Evolutionary conservation across 192 early-diverging fungal species (phyloP).

Genomic region (Gryganskiella cystojenkinii): DNA sequence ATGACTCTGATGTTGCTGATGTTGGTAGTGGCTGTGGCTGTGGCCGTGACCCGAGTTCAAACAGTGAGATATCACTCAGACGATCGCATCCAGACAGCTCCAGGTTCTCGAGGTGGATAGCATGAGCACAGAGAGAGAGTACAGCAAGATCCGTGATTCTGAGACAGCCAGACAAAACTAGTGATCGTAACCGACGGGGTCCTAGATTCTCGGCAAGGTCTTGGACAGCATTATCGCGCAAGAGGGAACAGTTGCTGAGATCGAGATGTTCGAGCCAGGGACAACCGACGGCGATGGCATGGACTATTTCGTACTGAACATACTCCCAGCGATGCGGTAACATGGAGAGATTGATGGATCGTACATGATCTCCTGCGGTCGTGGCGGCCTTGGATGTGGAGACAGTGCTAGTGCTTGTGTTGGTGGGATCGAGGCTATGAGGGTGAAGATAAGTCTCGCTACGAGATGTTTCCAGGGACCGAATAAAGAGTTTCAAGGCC

Average conservation of each 20-base stretch:
- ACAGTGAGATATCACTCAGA: constrained; percentile 26
- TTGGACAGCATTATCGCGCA: constrained; percentile 42
- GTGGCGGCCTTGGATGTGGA: neutral
- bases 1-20: no score
- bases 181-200: constrained; percentile 19
- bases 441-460: neutral
- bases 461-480: constrained; percentile 1
- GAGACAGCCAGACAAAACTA: constrained; percentile 36
- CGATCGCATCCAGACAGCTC: constrained; percentile 36
- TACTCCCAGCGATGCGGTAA: constrained; percentile 43
- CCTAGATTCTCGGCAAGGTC: constrained; percentile 25
- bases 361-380: constrained; percentile 22
- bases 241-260: constrained; percentile 14
- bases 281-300: constrained; percentile 23
- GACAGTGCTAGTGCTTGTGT: neutral
- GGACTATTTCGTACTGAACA: constrained; percentile 11
- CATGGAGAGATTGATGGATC: constrained; percentile 39
- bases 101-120: constrained; percentile 19
- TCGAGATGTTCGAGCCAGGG: constrained; percentile 14
- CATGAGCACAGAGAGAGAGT: constrained; percentile 25
- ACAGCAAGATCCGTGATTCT: constrained; percentile 27
- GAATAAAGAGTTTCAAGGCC: constrained; percentile 15
- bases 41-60: constrained; percentile 29
- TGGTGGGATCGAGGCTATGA: neutral
- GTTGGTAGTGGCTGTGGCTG: no score